A percentile compares a stretch with the other conserved stretches of the same genome.
Conservation (phyloP, 2,329 filamentous ascomycete genomes). For the Pseudocercospora fijiensis region DNA sequence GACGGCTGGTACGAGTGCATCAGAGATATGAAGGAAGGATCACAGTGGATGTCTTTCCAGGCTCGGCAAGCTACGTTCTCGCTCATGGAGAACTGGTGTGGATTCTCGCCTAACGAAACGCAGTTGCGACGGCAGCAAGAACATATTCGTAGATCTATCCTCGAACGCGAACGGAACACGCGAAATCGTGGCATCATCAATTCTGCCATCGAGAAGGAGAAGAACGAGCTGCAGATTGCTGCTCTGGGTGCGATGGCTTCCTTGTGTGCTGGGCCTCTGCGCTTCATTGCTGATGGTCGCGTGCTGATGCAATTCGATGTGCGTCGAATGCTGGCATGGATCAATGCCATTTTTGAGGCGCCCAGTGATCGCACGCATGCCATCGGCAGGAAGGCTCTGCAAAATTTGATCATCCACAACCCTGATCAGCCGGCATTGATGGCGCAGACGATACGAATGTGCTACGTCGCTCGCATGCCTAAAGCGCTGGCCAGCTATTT, state of each 20-base stretch:
- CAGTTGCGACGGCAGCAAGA: conserved; percentile 82
- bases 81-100: conserved; percentile 99
- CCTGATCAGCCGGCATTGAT: conserved; percentile 80
- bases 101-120: conserved; percentile 85
- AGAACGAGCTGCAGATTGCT: conserved; percentile 83
- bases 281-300: conserved; percentile 82
- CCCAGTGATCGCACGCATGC: conserved; percentile 88
- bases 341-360: conserved; percentile 90
- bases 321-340: conserved; percentile 88
- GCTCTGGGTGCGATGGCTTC: conserved; percentile 94
- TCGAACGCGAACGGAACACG: conserved; percentile 71
- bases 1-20: conserved; percentile 92
- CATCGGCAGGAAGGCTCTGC: conserved; percentile 82
- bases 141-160: conserved; percentile 78
- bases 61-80: conserved; percentile 92
- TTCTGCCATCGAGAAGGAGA: conserved; percentile 95
- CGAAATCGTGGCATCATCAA: conserved; percentile 76
- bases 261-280: conserved; percentile 79
- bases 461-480: conserved; percentile 70
- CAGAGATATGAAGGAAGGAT: conserved; percentile 77
- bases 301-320: conserved; percentile 89
- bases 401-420: conserved; percentile 88
- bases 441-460: conserved; percentile 86
- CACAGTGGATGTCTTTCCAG: conserved; percentile 96
- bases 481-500: conserved; percentile 96